Conservation (phyloP, 1,139 yeast genomes). For the Yamadazyma diddensiae region DNA sequence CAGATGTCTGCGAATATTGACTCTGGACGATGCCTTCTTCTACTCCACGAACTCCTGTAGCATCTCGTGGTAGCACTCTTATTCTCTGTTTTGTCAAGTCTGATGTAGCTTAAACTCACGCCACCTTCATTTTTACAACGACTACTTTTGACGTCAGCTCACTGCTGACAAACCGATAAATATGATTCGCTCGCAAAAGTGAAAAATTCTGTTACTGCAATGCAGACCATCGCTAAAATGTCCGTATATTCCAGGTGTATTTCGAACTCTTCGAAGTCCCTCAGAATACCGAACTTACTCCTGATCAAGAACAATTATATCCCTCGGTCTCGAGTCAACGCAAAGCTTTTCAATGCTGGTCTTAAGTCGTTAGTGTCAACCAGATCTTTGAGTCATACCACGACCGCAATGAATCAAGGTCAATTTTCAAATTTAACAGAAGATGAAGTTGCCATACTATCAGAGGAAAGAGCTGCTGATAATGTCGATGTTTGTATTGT, state of each 20-base stretch:
- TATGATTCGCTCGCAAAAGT: constrained; percentile 9
- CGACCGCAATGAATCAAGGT: constrained; percentile 1
- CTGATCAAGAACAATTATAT: no score
- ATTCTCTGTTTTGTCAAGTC: no score
- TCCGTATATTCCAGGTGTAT: background rate
- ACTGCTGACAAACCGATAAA: constrained; percentile 7
- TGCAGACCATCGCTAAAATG: background rate
- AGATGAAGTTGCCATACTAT: constrained; percentile 22
- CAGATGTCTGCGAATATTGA: no score
- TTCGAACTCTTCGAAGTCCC: background rate
- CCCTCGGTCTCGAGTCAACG: no score
- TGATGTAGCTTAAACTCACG: no score
- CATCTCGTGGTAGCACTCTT: no score
- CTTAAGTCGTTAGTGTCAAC: no score
- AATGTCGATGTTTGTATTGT: constrained; percentile 91
- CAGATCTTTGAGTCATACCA: constrained; percentile 5
- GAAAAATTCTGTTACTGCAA: constrained; percentile 2
- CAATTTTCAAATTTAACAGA: constrained; percentile 6
- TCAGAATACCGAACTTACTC: constrained; percentile 1
- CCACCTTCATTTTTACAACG: background rate
- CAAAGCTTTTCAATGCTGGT: no score
- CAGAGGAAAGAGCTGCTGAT: constrained; percentile 73
- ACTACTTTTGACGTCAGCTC: background rate
- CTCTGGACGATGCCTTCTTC: no score
- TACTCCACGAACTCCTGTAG: no score